Evolutionary conservation across 2,329 filamentous ascomycete species (phyloP).

Genomic region (Hypoxylon sp.): DNA sequence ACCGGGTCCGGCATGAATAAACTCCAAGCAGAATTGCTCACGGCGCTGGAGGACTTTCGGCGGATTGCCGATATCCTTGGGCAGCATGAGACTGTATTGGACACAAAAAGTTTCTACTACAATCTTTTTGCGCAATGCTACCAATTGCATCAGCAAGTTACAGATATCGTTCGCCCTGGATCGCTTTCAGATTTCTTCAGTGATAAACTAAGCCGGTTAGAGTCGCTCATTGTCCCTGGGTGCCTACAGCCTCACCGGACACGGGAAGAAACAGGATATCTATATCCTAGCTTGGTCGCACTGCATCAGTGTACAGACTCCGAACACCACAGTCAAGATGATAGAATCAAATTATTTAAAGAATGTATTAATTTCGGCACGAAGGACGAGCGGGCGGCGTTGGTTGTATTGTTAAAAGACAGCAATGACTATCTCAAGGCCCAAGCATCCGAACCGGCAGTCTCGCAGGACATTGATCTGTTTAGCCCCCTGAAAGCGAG

Average conservation of each 20-base stretch:
- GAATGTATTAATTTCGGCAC: constrained; percentile 5
- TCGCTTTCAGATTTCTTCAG: not conserved
- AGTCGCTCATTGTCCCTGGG: constrained; percentile 2
- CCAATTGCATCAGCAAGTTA: constrained; percentile 4
- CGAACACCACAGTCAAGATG: not conserved
- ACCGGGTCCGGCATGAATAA: constrained; percentile 8
- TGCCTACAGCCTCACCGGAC: not conserved
- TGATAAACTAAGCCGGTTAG: not conserved
- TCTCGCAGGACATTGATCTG: not conserved
- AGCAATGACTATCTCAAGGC: constrained; percentile 4
- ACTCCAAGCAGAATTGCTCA: constrained; percentile 1
- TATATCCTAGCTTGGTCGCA: constrained; percentile 6
- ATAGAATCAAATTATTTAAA: not conserved
- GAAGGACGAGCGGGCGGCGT: not conserved
- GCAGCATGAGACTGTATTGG: constrained; percentile 3
- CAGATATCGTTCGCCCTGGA: not conserved
- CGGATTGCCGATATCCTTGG: constrained; percentile 5
- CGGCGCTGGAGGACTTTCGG: constrained; percentile 7
- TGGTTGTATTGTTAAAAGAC: constrained; percentile 7
- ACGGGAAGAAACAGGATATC: not conserved
- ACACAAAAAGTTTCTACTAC: constrained; percentile 15
- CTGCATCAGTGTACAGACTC: not conserved
- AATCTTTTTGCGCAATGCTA: constrained; percentile 5
- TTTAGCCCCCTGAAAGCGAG: constrained; percentile 4
- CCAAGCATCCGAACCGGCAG: not conserved